phyloP scores from a whole-genome alignment of 352 stramenopile genomes.

The Peronospora farinosa region DNA sequence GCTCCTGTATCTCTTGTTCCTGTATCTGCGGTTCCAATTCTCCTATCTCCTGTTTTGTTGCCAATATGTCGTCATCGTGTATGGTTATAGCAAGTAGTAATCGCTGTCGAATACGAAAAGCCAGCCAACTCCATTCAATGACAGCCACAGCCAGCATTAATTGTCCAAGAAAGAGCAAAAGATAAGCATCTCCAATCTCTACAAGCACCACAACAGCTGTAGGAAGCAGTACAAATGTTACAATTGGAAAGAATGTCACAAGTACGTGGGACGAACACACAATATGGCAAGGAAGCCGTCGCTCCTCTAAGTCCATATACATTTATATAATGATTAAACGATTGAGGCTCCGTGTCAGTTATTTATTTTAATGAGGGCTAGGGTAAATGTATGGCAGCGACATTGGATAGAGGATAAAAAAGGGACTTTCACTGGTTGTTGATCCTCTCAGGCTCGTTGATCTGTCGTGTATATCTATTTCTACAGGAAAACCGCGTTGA shows the following conservation, averaged over 20 bases:
- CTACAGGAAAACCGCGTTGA: no score
- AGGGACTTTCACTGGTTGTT: no score
- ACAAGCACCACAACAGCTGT: constrained; percentile 30
- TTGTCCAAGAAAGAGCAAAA: constrained; percentile 40
- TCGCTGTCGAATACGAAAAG: constrained; percentile 41
- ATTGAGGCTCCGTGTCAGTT: constrained; percentile 2
- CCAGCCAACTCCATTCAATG: constrained; percentile 48
- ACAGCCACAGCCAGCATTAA: constrained; percentile 32
- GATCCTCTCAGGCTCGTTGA: no score
- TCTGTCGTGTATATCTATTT: no score
- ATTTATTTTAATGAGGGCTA: no score
- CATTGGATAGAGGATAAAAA: no score
- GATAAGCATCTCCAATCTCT: constrained; percentile 31
- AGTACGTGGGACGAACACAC: constrained; percentile 10
- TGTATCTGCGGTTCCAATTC: constrained; percentile 1
- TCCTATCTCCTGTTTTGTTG: constrained; percentile 4
- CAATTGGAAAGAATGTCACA: constrained; percentile 24
- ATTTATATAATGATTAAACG: constrained; percentile 18
- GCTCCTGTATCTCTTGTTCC: constrained; percentile 5
- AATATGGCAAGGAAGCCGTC: constrained; percentile 30
- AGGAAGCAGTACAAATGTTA: constrained; percentile 30
- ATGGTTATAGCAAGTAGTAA: constrained; percentile 34
- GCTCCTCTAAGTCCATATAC: constrained; percentile 26
- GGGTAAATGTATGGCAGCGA: no score
- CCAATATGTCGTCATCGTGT: constrained; percentile 2